Evolutionary conservation across 164 flowering plant species (phyloP).

Genomic region (Platanus orientalis): DNA sequence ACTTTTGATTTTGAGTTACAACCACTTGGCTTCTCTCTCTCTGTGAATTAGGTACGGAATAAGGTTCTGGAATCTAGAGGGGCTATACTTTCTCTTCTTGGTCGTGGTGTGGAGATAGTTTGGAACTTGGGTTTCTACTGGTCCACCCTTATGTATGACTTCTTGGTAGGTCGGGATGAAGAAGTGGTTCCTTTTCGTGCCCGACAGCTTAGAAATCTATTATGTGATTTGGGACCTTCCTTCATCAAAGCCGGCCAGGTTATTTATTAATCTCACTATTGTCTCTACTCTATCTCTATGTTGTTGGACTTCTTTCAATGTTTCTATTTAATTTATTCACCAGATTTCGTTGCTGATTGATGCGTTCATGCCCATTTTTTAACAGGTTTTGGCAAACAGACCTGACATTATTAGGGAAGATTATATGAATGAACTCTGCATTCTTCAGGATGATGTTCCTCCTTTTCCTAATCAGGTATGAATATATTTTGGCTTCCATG

Average conservation of each 20-base stretch:
- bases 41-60: constrained; percentile 57
- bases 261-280: no score
- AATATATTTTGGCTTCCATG: neutral
- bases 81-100: constrained; percentile 60
- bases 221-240: constrained; percentile 94
- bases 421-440: constrained; percentile 98
- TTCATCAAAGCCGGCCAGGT: constrained; percentile 99
- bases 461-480: constrained; percentile 85
- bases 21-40: neutral
- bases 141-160: constrained; percentile 78
- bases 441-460: constrained; percentile 99
- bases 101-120: constrained; percentile 87
- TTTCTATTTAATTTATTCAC: neutral
- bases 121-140: constrained; percentile 91
- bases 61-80: constrained; percentile 91
- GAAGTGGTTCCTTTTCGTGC: constrained; percentile 96
- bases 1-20: neutral
- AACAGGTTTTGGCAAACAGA: constrained; percentile 93
- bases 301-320: neutral
- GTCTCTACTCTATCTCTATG: neutral
- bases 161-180: constrained; percentile 75
- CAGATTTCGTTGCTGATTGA: neutral
- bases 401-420: constrained; percentile 98
- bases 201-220: constrained; percentile 78
- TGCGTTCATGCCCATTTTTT: neutral